phyloP scores from a whole-genome alignment of 345 rosid species.

The Adansonia digitata region DNA sequence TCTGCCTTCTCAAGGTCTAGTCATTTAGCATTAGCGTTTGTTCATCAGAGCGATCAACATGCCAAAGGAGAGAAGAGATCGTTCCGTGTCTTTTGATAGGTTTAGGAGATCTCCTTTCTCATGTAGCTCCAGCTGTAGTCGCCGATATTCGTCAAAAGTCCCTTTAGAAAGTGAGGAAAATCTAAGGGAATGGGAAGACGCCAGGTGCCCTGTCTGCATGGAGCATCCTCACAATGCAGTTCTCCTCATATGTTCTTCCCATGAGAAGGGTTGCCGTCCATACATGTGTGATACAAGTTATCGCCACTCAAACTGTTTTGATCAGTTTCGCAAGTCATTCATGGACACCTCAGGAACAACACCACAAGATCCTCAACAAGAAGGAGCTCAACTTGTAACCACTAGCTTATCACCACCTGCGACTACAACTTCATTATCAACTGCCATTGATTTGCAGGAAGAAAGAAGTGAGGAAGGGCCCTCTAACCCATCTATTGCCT shows the following conservation, averaged over 20 bases:
- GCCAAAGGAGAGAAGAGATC: conserved; percentile 92
- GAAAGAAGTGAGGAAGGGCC: conserved; percentile 34
- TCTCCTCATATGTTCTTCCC: conserved; percentile 84
- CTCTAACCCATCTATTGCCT: conserved; percentile 9
- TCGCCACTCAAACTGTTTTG: conserved; percentile 93
- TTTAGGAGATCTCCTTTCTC: conserved; percentile 50
- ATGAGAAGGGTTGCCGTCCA: conserved; percentile 93
- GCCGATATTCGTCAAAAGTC: conserved; percentile 37
- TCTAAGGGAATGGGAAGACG: conserved; percentile 90
- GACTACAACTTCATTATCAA: conserved; percentile 27
- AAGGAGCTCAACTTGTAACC: conserved; percentile 24
- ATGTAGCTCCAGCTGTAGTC: conserved; percentile 54
- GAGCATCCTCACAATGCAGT: conserved; percentile 98
- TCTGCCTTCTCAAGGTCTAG: conserved; percentile 10
- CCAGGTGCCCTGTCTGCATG: conserved; percentile 94
- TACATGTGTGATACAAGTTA: conserved; percentile 98
- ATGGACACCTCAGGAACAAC: conserved; percentile 26
- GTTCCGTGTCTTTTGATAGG: conserved; percentile 62
- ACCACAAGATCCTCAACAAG: conserved; percentile 20
- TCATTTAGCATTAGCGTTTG: conserved; percentile 5
- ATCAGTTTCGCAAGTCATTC: conserved; percentile 76
- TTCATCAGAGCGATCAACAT: conserved; percentile 31
- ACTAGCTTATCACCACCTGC: conserved; percentile 15
- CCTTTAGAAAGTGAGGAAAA: conserved; percentile 42
- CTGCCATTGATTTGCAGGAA: conserved; percentile 27